Evolutionary conservation across 2,329 filamentous ascomycete species (phyloP).

Genomic region (Polychaeton citri): DNA sequence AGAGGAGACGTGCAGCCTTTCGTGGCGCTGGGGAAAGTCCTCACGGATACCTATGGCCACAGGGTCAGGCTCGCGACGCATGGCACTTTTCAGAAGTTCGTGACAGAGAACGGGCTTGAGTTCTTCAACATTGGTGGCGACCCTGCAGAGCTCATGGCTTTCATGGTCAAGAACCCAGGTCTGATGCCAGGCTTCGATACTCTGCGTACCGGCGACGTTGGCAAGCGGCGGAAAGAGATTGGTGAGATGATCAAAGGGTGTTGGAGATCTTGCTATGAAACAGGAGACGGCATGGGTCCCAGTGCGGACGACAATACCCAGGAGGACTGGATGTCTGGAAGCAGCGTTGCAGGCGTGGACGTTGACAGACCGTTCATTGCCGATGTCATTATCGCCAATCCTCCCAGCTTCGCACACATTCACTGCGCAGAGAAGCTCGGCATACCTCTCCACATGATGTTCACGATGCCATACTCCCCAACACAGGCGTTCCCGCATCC

Average conservation of each 20-base stretch:
- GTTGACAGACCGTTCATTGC: slow-evolving; percentile 64
- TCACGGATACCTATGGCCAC: slow-evolving; percentile 36
- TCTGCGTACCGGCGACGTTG: slow-evolving; percentile 63
- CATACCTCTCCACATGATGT: slow-evolving; percentile 73
- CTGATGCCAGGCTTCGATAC: slow-evolving; percentile 73
- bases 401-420: slow-evolving; percentile 63
- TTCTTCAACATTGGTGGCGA: slow-evolving; percentile 40
- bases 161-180: slow-evolving; percentile 83
- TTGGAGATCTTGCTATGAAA: slow-evolving; percentile 75
- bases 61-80: slow-evolving; percentile 36
- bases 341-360: slow-evolving; percentile 20
- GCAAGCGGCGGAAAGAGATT: slow-evolving; percentile 59
- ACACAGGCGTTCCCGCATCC: slow-evolving; percentile 79
- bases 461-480: slow-evolving; percentile 88
- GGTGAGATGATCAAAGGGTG: slow-evolving; percentile 70
- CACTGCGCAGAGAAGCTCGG: slow-evolving; percentile 64
- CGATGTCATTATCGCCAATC: slow-evolving; percentile 68
- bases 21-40: slow-evolving; percentile 34
- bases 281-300: slow-evolving; percentile 48
- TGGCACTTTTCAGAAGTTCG: slow-evolving; percentile 35
- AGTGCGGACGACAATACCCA: slow-evolving; percentile 27
- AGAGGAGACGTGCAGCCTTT: slow-evolving; percentile 39
- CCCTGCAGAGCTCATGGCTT: slow-evolving; percentile 46
- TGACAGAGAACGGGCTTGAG: slow-evolving; percentile 35
- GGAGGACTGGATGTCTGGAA: slow-evolving; percentile 31